Evolutionary conservation across 257 asterid genomes (phyloP).

Genomic region (Solanum ahanhuiri): DNA sequence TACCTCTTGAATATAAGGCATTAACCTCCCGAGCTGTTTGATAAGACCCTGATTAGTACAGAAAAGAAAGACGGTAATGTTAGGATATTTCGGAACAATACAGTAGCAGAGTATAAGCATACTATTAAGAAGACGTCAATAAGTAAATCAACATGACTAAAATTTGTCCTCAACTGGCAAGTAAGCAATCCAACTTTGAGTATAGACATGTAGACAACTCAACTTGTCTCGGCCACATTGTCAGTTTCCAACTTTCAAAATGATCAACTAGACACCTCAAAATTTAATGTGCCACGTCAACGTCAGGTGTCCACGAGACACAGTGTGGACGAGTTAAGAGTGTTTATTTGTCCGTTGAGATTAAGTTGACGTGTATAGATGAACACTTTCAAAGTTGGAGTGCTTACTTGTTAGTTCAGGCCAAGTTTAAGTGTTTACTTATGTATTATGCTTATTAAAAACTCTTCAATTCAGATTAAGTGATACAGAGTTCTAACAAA

Average conservation of each 20-base stretch:
- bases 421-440: not conserved
- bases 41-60: conserved; percentile 44
- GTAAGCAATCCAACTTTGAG: not conserved
- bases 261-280: not conserved
- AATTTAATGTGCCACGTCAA: not conserved
- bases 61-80: not conserved
- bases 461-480: not conserved
- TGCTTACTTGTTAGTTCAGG: not conserved
- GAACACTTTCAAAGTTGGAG: not conserved
- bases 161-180: not conserved
- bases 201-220: not conserved
- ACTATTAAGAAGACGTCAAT: not conserved
- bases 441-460: not conserved
- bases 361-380: not conserved
- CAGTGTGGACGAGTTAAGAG: not conserved
- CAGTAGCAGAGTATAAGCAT: not conserved
- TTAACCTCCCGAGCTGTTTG: conserved; percentile 23
- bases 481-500: not conserved
- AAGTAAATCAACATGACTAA: not conserved
- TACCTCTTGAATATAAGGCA: conserved; percentile 27
- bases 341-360: not conserved
- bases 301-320: not conserved
- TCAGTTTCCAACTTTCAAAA: not conserved
- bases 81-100: not conserved
- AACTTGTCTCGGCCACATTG: not conserved